These are phyloP conservation scores for Yamadazyma jaroonii DNA, from an alignment of 1,139 yeast genomes.

Conservation along the genomic window DNA sequence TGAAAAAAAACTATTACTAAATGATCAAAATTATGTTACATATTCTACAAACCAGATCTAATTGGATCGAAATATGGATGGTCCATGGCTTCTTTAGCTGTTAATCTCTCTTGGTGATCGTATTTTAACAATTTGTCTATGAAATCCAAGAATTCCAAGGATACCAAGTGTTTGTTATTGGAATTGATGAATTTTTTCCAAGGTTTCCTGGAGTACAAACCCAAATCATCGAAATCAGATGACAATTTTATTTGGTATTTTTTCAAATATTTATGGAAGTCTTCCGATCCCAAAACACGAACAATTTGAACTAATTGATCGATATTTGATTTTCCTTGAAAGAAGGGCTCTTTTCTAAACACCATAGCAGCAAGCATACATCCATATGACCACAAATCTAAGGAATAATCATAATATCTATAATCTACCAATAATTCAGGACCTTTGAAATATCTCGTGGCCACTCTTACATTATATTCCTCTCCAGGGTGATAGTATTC, in stretches of 20 bases:
- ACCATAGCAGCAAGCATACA: constrained; percentile 9
- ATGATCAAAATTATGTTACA: too few relatives aligned
- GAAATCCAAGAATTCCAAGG: constrained; percentile 4
- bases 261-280: constrained; percentile 5
- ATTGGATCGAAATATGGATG: constrained; percentile 7
- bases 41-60: neutral
- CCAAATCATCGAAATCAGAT: constrained; percentile 6
- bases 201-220: constrained; percentile 1
- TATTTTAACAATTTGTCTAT: constrained; percentile 4
- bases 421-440: constrained; percentile 10
- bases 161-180: constrained; percentile 2
- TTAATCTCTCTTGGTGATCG: constrained; percentile 9
- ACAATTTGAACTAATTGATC: constrained; percentile 9
- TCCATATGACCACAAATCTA: constrained; percentile 8
- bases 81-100: constrained; percentile 9
- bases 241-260: constrained; percentile 5
- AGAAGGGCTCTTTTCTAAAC: constrained; percentile 7
- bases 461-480: constrained; percentile 9
- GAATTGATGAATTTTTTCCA: constrained; percentile 5
- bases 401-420: constrained; percentile 8
- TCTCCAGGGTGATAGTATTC: constrained; percentile 9
- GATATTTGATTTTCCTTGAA: constrained; percentile 8
- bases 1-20: neutral
- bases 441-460: constrained; percentile 8
- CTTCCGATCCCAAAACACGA: constrained; percentile 7